Evolutionary conservation across 306 rosid genomes (phyloP), one percentile per base, ranked within the genome.

Genomic region (Prunus fruticosa): DNA sequence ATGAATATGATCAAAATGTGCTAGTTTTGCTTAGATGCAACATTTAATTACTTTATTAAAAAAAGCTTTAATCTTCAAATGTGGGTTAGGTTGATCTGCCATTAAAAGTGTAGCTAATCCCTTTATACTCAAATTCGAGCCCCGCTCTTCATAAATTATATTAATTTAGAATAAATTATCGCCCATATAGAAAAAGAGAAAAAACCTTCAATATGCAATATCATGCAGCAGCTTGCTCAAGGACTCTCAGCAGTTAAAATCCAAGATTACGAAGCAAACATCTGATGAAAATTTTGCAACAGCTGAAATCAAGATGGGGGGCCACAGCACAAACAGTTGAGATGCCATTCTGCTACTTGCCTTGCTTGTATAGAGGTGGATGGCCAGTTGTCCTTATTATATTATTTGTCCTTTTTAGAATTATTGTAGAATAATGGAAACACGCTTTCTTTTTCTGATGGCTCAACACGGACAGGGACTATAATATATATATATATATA

Each of bases 91-190:
- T 1, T n/a, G n/a, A n/a, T n/a, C n/a, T 6, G 9, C 0, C 43
- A 38, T n/a, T n/a, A n/a, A n/a, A n/a, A n/a, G 2, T 6, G 2
- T n/a, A 38, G 43, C 2, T 2, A 38, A 38, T 7, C 2, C 0
- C 0, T 9, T 38, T 7, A 0, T 9, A 6, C 9, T 38, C 43
- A 38, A 38, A 7, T 38, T 38, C 1, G 0, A 38, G 9, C 0
- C 9, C 2, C 0, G 0, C 2, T 6, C 2, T 6, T 0, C 0
- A 0, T 38, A 38, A 38, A 38, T 6, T 38, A 38, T 2, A 38
- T 38, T 38, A 38, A 6, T 6, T 38, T 38, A 38, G 0, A 6
- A 7, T 38, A 38, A 6, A 38, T 6, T 38, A 38, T 38, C 2
- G 2, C 9, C 0, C 0, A 9, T 38, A 38, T 38, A 38, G n/a